Conservation (phyloP, 306 rosid genomes). For the Betula pendula region DNA sequence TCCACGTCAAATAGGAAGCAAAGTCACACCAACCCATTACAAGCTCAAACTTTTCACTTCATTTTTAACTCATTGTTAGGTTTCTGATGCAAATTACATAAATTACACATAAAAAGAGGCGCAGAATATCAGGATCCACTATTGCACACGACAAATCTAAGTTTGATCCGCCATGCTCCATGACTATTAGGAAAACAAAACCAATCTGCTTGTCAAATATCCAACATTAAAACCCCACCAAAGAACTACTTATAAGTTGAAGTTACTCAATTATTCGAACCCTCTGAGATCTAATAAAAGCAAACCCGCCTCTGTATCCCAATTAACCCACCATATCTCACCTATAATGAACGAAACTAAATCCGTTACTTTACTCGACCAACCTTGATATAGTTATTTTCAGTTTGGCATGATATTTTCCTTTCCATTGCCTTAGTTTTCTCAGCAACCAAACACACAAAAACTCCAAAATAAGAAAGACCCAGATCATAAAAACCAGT, state of each 20-base stretch:
- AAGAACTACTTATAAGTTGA: not conserved
- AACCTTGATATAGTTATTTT: not conserved
- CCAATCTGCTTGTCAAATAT: not conserved
- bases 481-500: conserved; percentile 23
- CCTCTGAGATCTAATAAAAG: conserved; percentile 28
- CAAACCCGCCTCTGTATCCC: not conserved
- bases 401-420: not conserved
- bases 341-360: not conserved
- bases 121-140: conserved; percentile 5
- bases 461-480: not conserved
- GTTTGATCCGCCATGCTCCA: conserved; percentile 4
- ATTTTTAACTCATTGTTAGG: not conserved
- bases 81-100: not conserved
- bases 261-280: not conserved
- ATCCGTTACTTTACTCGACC: not conserved
- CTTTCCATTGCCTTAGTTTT: not conserved
- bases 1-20: not conserved
- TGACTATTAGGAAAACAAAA: not conserved
- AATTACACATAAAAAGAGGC: not conserved
- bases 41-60: not conserved
- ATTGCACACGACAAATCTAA: not conserved
- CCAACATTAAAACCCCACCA: not conserved
- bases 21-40: conserved; percentile 5
- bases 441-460: conserved; percentile 11
- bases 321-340: conserved; percentile 10